Base-by-base conservation (phyloP, 352 stramenopile species). In the Globisporangium iwayamae region DNA sequence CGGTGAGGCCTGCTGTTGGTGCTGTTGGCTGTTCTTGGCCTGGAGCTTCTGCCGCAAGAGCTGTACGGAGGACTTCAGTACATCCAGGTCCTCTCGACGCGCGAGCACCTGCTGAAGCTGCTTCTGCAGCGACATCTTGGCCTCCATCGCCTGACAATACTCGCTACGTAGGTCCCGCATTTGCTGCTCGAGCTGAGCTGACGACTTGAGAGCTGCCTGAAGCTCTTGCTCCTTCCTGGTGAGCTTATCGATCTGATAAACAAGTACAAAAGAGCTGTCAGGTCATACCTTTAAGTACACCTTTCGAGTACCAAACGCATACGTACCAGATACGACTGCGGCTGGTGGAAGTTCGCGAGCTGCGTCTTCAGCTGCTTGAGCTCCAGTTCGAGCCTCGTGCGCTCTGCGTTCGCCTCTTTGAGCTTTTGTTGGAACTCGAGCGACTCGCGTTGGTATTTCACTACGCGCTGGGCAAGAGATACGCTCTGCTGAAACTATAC, bases 401-500 rank as follows among this genome's bases (percentile, higher is more conserved):
- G 70, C n/a, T 87, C 79, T 8, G 16, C 45, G 3, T 43, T 60
- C 18, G 71, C 70, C 2, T 74, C 61, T 22, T 70, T 71, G 7
- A 87, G 65, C 20, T 78, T 70, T 14, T 77, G 72, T 20, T 83
- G 56, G 1, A 81, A 64, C 2, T 74, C 69, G 3, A 87, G 77
- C 6, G 65, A 58, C 53, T 93, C 69, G 50, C 74, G 75, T 39
- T 93, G 82, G 34, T 69, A 75, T 60, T 89, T 87, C 8, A 93
- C 84, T 1, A 91, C 73, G n/a, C 74, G 76, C 55, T 91, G 84
- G 0, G 80, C 84, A 0, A 93, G 72, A 46, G 76, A 56, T 4
- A 90, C 82, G 45, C 82, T 91, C 39, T 93, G 84, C 34, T 91
- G 77, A 62, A 93, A 93, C 84, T 93, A 62, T 22, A 3, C n/a